These are phyloP conservation scores for Auricularia sp. DNA, from an alignment of 768 basidiomycete species.

Conservation along the genomic window DNA sequence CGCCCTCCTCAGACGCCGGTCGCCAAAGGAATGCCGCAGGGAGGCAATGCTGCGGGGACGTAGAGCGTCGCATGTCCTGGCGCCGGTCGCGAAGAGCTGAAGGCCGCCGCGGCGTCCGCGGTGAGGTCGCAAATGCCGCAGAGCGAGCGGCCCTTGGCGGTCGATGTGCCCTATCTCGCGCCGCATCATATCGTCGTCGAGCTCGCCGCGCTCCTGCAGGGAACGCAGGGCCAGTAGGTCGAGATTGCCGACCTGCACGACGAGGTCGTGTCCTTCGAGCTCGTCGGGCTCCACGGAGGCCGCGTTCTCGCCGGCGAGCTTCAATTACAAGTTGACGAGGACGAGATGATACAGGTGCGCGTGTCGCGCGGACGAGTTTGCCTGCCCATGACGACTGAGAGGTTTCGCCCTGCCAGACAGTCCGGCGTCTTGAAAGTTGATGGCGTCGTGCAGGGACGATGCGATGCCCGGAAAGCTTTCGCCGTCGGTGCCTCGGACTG, in stretches of 20 bases:
- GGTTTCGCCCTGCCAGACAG: no score
- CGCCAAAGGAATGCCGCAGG: constrained; percentile 71
- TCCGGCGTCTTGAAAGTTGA: constrained; percentile 18
- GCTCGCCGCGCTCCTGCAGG: no score
- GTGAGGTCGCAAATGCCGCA: constrained; percentile 39
- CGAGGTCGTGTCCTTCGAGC: no score
- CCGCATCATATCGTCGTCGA: constrained; percentile 63
- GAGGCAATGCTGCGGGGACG: constrained; percentile 49
- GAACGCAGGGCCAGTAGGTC: no score
- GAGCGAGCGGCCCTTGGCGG: constrained; percentile 55
- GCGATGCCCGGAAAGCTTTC: constrained; percentile 87
- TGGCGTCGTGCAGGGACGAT: constrained; percentile 74
- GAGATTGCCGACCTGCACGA: no score
- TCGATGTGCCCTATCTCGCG: constrained; percentile 70
- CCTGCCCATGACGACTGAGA: no score
- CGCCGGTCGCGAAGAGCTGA: constrained; percentile 55
- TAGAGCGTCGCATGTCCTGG: constrained; percentile 63
- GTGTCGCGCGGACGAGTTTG: no score
- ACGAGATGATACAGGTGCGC: no score
- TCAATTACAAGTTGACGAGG: no score
- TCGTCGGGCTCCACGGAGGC: no score
- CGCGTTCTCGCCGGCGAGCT: no score
- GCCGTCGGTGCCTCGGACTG: constrained; percentile 82
- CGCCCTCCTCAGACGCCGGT: constrained; percentile 21
- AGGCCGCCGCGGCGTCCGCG: constrained; percentile 54